Percentiles rank a stretch among this genome's conserved stretches.
Conservation (phyloP, 116 monocot species). For the Trichopus zeylanicus region DNA sequence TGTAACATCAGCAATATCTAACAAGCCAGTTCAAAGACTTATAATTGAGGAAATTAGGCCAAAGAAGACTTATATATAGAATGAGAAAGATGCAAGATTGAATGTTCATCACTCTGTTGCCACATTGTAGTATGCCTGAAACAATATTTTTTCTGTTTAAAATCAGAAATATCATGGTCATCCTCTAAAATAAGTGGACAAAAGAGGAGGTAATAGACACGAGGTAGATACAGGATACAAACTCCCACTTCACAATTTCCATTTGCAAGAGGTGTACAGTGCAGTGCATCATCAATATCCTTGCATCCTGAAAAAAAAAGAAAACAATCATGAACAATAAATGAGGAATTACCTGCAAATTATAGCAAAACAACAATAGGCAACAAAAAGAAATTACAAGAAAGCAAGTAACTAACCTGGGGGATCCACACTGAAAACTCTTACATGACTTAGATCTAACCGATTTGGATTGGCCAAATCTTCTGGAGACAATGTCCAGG, state of each 20-base stretch:
- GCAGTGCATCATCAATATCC: slow-evolving; percentile 99
- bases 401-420: slow-evolving; percentile 48
- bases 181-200: too few relatives aligned
- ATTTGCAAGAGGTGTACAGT: slow-evolving; percentile 73
- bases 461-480: slow-evolving; percentile 67
- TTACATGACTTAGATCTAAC: slow-evolving; percentile 68
- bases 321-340: not conserved
- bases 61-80: not conserved
- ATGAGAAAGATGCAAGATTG: not conserved
- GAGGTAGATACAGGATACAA: slow-evolving; percentile 63
- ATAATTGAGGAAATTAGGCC: not conserved
- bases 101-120: too few relatives aligned
- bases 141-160: too few relatives aligned
- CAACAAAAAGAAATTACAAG: not conserved
- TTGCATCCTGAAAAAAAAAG: slow-evolving; percentile 61
- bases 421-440: slow-evolving; percentile 98
- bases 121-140: too few relatives aligned
- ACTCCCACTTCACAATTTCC: slow-evolving; percentile 99
- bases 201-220: not conserved
- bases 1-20: slow-evolving; percentile 99
- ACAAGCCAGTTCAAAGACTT: slow-evolving; percentile 35
- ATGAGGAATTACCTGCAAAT: not conserved
- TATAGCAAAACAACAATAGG: not conserved
- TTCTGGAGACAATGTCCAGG: slow-evolving; percentile 77
- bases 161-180: too few relatives aligned